Conservation (phyloP, 2,329 filamentous ascomycete genomes). For the Fusarium chuoi region DNA sequence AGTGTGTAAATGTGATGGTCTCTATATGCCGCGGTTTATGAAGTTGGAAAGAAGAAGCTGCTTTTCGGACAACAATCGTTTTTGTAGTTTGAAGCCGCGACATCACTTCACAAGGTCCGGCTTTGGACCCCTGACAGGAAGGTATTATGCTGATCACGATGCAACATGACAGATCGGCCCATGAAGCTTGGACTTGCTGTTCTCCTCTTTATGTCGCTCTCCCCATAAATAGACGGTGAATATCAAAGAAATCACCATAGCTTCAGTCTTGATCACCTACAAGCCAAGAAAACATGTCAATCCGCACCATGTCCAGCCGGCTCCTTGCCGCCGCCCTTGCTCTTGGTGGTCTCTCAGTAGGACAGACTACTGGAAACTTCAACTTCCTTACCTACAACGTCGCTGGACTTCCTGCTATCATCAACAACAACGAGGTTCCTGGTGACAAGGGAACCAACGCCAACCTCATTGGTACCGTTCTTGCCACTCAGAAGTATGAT, state of each 20-base stretch:
- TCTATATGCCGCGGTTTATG: neutral
- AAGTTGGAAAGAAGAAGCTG: constrained; percentile 2
- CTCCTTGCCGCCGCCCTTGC: constrained; percentile 17
- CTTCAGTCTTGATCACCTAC: neutral
- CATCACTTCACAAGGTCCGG: neutral
- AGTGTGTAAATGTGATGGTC: neutral
- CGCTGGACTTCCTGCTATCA: constrained; percentile 65
- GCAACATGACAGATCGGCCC: neutral
- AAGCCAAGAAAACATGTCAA: constrained; percentile 1
- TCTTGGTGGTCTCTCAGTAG: neutral
- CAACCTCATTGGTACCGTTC: constrained; percentile 63
- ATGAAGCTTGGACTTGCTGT: neutral
- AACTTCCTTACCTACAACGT: constrained; percentile 68
- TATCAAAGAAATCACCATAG: neutral
- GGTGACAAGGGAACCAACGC: constrained; percentile 71
- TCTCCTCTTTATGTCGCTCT: neutral
- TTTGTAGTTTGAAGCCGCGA: neutral
- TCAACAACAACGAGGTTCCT: constrained; percentile 67
- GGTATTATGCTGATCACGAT: constrained; percentile 18
- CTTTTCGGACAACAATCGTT: neutral
- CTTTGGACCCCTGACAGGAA: constrained; percentile 10
- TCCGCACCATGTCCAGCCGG: neutral
- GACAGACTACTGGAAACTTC: constrained; percentile 52
- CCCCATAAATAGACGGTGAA: neutral
- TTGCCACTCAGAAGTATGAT: constrained; percentile 67